Conservation (phyloP, 805 yeast genomes). For the Yamadazyma paraphyllophila region DNA sequence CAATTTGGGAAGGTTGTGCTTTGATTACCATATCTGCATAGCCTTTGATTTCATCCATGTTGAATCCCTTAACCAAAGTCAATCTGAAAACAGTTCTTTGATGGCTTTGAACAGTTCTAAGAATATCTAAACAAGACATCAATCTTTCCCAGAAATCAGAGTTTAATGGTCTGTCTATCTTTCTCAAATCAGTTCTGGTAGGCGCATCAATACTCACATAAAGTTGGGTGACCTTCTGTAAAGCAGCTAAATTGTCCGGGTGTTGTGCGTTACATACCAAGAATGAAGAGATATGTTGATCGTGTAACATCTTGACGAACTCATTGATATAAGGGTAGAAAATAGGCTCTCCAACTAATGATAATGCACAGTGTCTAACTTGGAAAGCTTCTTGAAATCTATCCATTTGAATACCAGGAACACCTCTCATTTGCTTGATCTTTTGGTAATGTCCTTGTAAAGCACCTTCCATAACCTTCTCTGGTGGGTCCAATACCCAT, state of each 20-base stretch:
- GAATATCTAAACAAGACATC: conserved; percentile 73
- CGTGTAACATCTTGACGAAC: conserved; percentile 78
- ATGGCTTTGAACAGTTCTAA: conserved; percentile 67
- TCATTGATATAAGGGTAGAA: conserved; percentile 89
- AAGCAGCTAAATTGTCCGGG: conserved; percentile 71
- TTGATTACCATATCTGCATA: conserved; percentile 84
- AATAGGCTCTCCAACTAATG: conserved; percentile 92
- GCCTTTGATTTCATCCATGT: conserved; percentile 73
- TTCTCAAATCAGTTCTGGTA: conserved; percentile 74
- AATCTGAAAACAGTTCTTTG: conserved; percentile 90
- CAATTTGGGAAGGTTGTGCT: conserved; percentile 84
- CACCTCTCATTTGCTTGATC: conserved; percentile 92
- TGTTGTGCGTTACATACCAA: conserved; percentile 96
- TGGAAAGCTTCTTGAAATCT: conserved; percentile 88
- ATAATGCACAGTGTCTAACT: conserved; percentile 87
- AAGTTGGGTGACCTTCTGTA: conserved; percentile 81
- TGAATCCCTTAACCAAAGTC: conserved; percentile 90
- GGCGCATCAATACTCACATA: conserved; percentile 94
- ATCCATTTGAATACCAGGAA: conserved; percentile 89
- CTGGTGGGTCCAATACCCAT: conserved; percentile 93
- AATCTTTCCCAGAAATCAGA: conserved; percentile 93
- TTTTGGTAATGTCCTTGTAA: conserved; percentile 85
- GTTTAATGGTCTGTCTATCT: conserved; percentile 84
- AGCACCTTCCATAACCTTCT: conserved; percentile 79
- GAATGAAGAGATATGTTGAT: conserved; percentile 76